Conservation (phyloP, 768 basidiomycete species). For the Boletellus ananiceps region DNA sequence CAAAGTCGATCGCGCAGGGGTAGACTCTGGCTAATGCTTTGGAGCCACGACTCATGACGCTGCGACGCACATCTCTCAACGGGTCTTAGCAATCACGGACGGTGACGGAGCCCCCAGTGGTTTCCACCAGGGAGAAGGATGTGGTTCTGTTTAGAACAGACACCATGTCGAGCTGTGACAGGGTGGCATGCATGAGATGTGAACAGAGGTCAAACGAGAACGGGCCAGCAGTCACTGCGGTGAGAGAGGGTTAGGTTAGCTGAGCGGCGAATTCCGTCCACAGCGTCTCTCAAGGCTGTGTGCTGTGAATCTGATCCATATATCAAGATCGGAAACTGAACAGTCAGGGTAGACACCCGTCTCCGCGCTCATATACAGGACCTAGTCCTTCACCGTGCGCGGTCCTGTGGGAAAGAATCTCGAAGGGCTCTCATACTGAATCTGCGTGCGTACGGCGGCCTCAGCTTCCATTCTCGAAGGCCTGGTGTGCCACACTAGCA, state of each 20-base stretch:
- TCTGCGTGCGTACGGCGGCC: background rate
- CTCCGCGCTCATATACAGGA: background rate
- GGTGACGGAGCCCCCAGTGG: no score
- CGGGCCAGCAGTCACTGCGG: background rate
- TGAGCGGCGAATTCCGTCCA: background rate
- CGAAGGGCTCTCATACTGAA: background rate
- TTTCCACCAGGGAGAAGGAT: background rate
- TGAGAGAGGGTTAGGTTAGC: background rate
- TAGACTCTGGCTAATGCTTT: background rate
- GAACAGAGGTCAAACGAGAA: background rate
- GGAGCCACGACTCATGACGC: background rate
- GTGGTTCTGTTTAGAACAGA: background rate
- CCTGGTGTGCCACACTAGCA: background rate
- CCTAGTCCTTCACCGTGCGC: background rate
- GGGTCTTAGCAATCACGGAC: background rate
- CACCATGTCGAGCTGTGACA: background rate
- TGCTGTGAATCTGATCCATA: constrained; percentile 1
- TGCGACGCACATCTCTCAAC: background rate
- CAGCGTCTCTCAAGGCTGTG: constrained; percentile 4
- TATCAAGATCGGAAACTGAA: constrained; percentile 5
- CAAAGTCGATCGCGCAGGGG: background rate
- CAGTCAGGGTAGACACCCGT: constrained; percentile 5
- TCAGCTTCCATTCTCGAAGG: constrained; percentile 13
- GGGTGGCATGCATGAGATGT: background rate
- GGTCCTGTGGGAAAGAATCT: constrained; percentile 6